Base-by-base conservation (phyloP, 305 asterid genomes). In the Rubia peregrina region DNA sequence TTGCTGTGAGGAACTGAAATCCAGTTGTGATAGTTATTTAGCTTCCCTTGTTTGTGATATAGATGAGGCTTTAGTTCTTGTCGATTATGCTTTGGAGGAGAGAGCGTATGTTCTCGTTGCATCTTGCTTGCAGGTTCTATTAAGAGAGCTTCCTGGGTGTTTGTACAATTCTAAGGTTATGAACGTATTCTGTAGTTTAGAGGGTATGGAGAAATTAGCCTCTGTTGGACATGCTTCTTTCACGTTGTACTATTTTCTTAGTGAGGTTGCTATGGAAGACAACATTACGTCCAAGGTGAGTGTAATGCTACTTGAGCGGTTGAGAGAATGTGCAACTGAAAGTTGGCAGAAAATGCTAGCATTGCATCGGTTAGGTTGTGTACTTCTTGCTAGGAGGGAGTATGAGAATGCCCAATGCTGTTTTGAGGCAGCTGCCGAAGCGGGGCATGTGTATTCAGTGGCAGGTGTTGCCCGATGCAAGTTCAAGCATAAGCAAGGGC, bases 11-110 rank as follows among this genome's bases (percentile, higher is more conserved):
- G 88, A 77, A 56, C 73, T 84, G 87, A 86, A 86, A 75, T 80
- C 85, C 41, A 81, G 82, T 42, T 84, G 85, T 75, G 90, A 86
- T 71, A 74, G 53, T 71, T 76, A 84, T 71, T 77, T 86, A 71
- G 80, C 87, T 33, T 82, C 82, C 9, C 67, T 84, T 70, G 84
- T 86, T 72, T 79, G 83, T 41, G 80, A 76, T 73, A 75, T 86
- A 14, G 85, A 80, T 11, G 90, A 80, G 70, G 87, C 90, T 44
- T 73, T 84, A 77, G 61, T 86, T 56, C 80, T 86, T 43, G 79
- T 86, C 49, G 90, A 86, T 74, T 86, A 86, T 68, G 90, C 85
- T 64, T 59, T 84, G 76, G 90, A 86, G 79, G 88, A 84, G 78
- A 80, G 83, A 64, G 87, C 87, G 9, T 67, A 73, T 77, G 69